Base-by-base conservation (phyloP, 345 rosid species). In the Cardamine occulta region DNA sequence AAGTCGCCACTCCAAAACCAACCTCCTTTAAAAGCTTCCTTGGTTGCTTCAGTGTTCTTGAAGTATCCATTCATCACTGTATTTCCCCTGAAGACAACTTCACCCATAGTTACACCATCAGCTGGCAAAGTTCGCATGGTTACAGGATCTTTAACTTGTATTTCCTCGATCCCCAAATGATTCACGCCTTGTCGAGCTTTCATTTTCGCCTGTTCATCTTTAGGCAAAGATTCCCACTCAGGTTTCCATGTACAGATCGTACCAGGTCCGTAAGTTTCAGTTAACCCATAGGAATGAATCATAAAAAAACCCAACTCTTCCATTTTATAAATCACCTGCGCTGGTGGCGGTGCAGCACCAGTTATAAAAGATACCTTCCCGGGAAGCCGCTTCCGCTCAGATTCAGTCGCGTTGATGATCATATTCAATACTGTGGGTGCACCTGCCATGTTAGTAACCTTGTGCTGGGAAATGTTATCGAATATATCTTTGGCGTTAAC, bases 31-130 rank as follows among this genome's bases (percentile, higher is more conserved):
- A 91, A 88, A 32, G 90, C 87, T 29, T 79, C 84, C 73, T 80
- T 68, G 8, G 93, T 91, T 31, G 90, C 97, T 70, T 86, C 75
- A 14, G 63, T 58, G 71, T 91, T 85, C 78, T 85, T 86, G 7
- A 91, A 66, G 73, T 91, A 91, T 13, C 93, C 96, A 59, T 83
- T 84, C 96, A 91, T 91, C 37, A 91, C 91, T 4, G 93, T 88
- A 78, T 89, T 89, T 48, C 97, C 96, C 60, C 91, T 81, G 67
- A 91, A 79, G 81, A 89, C 85, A 17, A 89, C 85, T 81, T 91
- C 97, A 11, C 97, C 97, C 23, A 86, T 74, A 19, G 89, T 75
- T 23, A 84, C 86, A 18, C 86, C 90, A 82, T 91, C 91, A 3
- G 83, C 54, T 3, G 93, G 91, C 15, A 89, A 85, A 40, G 84